These are phyloP conservation scores for Psilocybe tampanensis DNA, from an alignment of 768 basidiomycete genomes.

Conservation along the genomic window DNA sequence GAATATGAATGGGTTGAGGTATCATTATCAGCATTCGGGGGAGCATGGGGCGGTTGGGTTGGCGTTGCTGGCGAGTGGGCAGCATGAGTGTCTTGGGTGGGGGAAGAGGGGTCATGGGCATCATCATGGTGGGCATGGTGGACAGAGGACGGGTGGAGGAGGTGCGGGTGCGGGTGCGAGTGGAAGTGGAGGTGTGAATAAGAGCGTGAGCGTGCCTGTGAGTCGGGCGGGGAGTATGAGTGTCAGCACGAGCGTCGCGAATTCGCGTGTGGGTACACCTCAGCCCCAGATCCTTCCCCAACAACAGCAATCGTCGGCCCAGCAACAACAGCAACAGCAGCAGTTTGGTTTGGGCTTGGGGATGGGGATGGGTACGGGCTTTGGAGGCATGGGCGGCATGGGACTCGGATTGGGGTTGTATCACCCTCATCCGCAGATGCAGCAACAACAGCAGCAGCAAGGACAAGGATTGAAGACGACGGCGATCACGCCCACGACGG, in stretches of 20 bases:
- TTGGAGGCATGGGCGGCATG: no score
- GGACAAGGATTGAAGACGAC: constrained; percentile 14
- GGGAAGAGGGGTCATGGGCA: constrained; percentile 20
- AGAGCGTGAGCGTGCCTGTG: constrained; percentile 36
- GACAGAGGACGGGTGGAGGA: constrained; percentile 17
- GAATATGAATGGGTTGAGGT: constrained; percentile 97
- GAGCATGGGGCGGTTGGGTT: constrained; percentile 93
- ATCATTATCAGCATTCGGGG: constrained; percentile 96
- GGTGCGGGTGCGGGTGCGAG: constrained; percentile 10
- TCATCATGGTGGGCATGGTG: background rate
- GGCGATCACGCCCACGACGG: constrained; percentile 18
- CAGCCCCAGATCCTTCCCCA: constrained; percentile 16
- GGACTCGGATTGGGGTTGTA: background rate
- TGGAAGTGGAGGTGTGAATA: no score
- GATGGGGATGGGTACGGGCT: background rate
- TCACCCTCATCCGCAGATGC: background rate
- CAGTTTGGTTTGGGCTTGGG: background rate
- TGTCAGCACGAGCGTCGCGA: no score
- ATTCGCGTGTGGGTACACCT: constrained; percentile 39
- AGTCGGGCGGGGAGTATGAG: constrained; percentile 33
- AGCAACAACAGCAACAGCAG: no score
- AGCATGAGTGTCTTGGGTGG: constrained; percentile 47
- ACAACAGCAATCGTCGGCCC: no score
- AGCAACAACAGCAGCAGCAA: background rate
- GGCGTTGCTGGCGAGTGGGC: constrained; percentile 75